phyloP scores from a whole-genome alignment of 257 asterid genomes.

The Przewalskia tangutica region DNA sequence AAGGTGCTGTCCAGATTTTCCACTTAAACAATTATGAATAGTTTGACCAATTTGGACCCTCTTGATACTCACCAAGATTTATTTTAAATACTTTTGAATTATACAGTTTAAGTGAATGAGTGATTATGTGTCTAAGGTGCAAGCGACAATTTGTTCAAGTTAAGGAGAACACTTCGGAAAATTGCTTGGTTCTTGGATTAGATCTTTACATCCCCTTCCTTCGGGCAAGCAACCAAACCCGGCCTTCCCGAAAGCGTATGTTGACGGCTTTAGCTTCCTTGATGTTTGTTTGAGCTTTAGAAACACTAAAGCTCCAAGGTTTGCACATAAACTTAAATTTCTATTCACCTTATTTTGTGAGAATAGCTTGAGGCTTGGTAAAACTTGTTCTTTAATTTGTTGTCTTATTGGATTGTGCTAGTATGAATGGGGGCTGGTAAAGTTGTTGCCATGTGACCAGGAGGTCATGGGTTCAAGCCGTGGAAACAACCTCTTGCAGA shows the following conservation, averaged over 20 bases:
- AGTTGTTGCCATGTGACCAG: too few relatives aligned
- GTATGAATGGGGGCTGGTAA: too few relatives aligned
- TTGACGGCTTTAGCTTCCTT: too few relatives aligned
- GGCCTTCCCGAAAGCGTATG: too few relatives aligned
- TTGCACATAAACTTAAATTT: background rate
- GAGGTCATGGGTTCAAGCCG: too few relatives aligned
- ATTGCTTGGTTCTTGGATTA: background rate
- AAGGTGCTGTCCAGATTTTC: background rate
- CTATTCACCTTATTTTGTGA: background rate
- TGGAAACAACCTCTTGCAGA: too few relatives aligned
- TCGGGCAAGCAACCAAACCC: too few relatives aligned
- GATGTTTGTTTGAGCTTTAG: background rate
- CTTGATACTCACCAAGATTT: background rate
- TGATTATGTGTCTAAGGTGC: background rate
- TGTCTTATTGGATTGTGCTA: background rate
- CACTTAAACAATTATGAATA: background rate
- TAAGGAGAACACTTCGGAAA: background rate
- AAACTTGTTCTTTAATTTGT: background rate
- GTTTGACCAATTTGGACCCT: background rate
- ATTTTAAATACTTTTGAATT: too few relatives aligned
- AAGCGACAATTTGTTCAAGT: background rate
- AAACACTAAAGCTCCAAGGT: background rate
- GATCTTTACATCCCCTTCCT: background rate
- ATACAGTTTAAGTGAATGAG: too few relatives aligned
- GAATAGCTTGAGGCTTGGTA: background rate